Conservation (phyloP, 805 yeast species). For the Spathaspora gorwiae region DNA sequence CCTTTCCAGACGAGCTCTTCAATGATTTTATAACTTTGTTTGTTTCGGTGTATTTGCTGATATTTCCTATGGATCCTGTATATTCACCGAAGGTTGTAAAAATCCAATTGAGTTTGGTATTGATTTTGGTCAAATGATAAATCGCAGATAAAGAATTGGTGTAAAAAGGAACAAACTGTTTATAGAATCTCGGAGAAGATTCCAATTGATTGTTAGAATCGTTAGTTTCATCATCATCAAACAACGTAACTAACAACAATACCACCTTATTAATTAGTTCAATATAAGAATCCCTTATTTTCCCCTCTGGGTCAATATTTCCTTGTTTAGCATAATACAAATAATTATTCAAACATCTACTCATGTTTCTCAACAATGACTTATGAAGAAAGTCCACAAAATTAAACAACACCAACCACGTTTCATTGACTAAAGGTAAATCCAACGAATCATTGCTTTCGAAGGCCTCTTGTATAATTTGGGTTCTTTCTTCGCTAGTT, state of each 20-base stretch:
- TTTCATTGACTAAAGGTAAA: conserved; percentile 36
- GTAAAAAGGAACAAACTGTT: conserved; percentile 33
- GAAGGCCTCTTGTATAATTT: conserved; percentile 26
- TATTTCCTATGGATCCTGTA: conserved; percentile 30
- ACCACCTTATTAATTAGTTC: conserved; percentile 22
- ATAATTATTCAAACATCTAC: conserved; percentile 35
- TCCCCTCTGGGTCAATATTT: conserved; percentile 26
- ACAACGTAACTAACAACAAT: conserved; percentile 22
- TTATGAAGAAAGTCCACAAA: conserved; percentile 31
- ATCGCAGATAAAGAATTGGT: conserved; percentile 39
- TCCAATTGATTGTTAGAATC: conserved; percentile 25
- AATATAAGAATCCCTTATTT: conserved; percentile 22
- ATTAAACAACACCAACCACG: conserved; percentile 39
- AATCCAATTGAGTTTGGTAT: conserved; percentile 21
- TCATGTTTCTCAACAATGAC: conserved; percentile 22
- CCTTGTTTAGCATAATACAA: conserved; percentile 25
- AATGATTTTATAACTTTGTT: conserved; percentile 32
- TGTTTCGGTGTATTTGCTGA: conserved; percentile 28
- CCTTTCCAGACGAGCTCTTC: conserved; percentile 24
- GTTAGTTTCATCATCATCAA: conserved; percentile 21
- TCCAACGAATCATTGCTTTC: conserved; percentile 38
- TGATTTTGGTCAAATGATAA: conserved; percentile 28
- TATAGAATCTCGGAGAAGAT: conserved; percentile 31
- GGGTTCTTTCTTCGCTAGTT: conserved; percentile 23
- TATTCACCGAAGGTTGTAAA: conserved; percentile 29